Conservation (phyloP, 2,329 filamentous ascomycete species). For the Aspergillus cejpii region DNA sequence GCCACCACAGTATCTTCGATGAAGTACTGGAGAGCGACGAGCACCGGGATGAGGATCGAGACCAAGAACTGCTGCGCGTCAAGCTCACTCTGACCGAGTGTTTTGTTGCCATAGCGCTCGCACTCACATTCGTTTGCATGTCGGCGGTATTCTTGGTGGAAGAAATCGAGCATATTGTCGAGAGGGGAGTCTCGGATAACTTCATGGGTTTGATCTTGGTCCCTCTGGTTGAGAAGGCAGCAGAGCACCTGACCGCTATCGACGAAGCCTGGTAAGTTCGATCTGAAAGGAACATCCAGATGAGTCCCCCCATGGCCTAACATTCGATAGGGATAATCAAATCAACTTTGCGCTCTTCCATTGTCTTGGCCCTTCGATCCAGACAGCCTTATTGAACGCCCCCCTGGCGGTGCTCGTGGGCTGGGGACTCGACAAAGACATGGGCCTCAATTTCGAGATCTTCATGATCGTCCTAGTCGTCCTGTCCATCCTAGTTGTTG, state of each 20-base stretch:
- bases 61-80: constrained; percentile 53
- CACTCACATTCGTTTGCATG: constrained; percentile 63
- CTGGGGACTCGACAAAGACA: constrained; percentile 64
- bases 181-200: constrained; percentile 48
- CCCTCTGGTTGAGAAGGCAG: constrained; percentile 74
- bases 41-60: constrained; percentile 56
- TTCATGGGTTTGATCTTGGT: constrained; percentile 69
- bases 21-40: constrained; percentile 67
- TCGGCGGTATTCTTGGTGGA: constrained; percentile 68
- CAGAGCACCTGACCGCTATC: constrained; percentile 75
- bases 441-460: constrained; percentile 78
- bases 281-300: background rate
- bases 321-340: constrained; percentile 37
- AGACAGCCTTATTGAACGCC: constrained; percentile 82
- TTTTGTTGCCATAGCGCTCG: constrained; percentile 56
- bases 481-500: constrained; percentile 76
- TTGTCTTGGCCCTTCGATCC: constrained; percentile 77
- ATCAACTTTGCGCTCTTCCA: constrained; percentile 83
- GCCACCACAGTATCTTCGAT: constrained; percentile 70
- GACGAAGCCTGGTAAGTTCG: constrained; percentile 68
- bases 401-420: constrained; percentile 76
- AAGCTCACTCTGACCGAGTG: constrained; percentile 73
- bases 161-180: constrained; percentile 60
- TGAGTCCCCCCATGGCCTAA: constrained; percentile 5
- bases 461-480: constrained; percentile 80